Evolutionary conservation across 169 alveolate genomes (phyloP), one percentile per base, ranked within the genome.

Genomic region (Cryptosporidium felis): DNA sequence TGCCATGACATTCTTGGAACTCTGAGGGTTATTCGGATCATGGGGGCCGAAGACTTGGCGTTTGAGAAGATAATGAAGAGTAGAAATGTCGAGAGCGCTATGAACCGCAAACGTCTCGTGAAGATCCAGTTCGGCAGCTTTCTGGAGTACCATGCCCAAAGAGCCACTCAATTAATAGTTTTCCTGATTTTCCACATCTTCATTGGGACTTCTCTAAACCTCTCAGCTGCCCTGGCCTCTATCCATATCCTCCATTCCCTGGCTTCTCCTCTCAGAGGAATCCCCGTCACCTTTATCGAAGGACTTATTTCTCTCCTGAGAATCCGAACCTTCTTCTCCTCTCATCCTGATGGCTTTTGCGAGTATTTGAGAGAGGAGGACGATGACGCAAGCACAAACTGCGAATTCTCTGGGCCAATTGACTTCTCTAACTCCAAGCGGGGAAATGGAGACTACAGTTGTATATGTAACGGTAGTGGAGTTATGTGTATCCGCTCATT

Each of bases 121-220:
- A 74, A 67, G 44, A 74, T 59, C 32, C 85, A 74, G 46, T 74
- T 74, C 9, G 85, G 85, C 6, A 74, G 85, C 44, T 74, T 74
- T 74, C 66, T 74, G 8, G 85, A 74, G 18, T 74, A 74, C 30
- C 56, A 74, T 36, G 56, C 67, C 2, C 85, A 74, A 56, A 74
- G 56, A 38, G 56, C 67, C 10, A 74, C 85, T 0, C 85, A 74
- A 16, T 23, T 74, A n/a, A 74, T 74, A 36, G 85, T 74, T 3
- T 74, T 74, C 58, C n/a, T 74, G 2, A 38, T 74, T 10, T 74
- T 74, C 32, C 56, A 74, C 46, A 8, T 58, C 1, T 74, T 53
- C 9, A 74, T 36, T 40, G 66, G 85, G 23, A 38, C 46, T 10
- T 36, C 65, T 5, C 42, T 74, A 23, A 34, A 56, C 16, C 47